A percentile compares a stretch with the other conserved stretches of the same genome.
Conservation (phyloP, 2,329 filamentous ascomycete genomes). For the Leptoxyphium fumago region DNA sequence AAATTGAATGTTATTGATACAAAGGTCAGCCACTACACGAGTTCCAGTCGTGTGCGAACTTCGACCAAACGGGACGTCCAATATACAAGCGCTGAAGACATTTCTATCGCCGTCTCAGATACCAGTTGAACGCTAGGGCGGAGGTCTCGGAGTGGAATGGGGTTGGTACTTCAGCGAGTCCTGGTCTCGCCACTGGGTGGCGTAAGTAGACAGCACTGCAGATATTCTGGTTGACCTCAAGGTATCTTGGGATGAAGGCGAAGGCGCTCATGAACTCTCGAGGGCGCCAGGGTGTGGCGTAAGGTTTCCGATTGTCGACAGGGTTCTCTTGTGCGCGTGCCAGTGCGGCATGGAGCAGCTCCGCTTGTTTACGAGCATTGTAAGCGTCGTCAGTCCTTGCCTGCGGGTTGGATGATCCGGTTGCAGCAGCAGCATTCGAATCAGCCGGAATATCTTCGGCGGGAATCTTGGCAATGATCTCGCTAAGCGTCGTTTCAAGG, state of each 20-base stretch:
- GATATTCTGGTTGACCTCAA: constrained; percentile 96
- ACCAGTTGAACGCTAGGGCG: constrained; percentile 87
- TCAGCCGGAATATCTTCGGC: constrained; percentile 15
- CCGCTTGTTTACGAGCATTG: constrained; percentile 41
- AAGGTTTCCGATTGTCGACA: constrained; percentile 62
- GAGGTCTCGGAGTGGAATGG: constrained; percentile 58
- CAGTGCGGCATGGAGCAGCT: constrained; percentile 42
- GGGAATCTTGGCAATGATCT: constrained; percentile 31
- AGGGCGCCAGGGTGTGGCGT: constrained; percentile 80
- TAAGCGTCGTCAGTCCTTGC: constrained; percentile 31
- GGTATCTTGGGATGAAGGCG: constrained; percentile 84
- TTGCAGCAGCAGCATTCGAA: constrained; percentile 2
- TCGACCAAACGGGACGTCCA: not conserved
- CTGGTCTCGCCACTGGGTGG: constrained; percentile 79
- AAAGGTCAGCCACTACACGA: no score
- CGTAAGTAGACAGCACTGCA: constrained; percentile 90
- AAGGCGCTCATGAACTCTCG: constrained; percentile 80
- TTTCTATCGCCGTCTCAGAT: constrained; percentile 60
- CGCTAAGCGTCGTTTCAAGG: constrained; percentile 21
- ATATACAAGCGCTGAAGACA: not conserved
- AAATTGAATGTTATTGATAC: no score
- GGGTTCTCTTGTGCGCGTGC: constrained; percentile 56
- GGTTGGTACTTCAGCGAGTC: constrained; percentile 59
- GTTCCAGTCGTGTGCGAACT: no score
- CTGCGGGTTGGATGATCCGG: constrained; percentile 13